phyloP scores from a whole-genome alignment of 345 rosid species.

The Populus davidiana region DNA sequence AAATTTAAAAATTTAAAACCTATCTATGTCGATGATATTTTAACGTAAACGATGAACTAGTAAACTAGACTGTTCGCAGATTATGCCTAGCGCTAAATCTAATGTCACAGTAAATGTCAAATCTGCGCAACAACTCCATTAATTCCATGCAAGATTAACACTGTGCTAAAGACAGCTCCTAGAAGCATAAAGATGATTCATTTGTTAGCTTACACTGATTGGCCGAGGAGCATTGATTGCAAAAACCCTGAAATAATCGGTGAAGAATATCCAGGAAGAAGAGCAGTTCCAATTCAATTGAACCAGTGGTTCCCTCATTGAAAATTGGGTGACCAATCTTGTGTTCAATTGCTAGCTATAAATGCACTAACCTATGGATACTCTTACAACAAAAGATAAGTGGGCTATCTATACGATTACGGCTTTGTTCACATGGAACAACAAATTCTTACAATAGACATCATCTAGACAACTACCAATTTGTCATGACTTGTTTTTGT shows the following conservation, averaged over 20 bases:
- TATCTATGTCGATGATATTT: too few species aligned
- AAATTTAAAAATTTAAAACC: too few species aligned
- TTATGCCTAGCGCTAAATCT: too few species aligned
- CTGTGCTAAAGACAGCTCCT: neutral
- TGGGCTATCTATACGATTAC: neutral
- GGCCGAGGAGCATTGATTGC: neutral
- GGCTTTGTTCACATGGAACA: slow-evolving; percentile 8
- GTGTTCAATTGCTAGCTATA: neutral
- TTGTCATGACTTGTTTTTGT: slow-evolving; percentile 9
- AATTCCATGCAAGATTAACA: slow-evolving; percentile 1
- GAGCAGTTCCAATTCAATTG: neutral
- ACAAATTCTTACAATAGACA: slow-evolving; percentile 1
- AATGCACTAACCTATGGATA: neutral
- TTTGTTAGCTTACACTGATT: neutral
- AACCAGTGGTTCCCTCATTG: neutral
- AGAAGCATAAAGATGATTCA: neutral
- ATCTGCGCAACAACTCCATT: neutral
- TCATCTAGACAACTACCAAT: slow-evolving; percentile 7
- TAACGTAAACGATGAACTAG: too few species aligned
- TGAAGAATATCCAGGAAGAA: neutral
- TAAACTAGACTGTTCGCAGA: too few species aligned
- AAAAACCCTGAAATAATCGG: neutral
- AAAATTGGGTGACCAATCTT: neutral
- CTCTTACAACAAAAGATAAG: neutral
- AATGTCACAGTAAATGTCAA: neutral